Percentiles rank a stretch among this genome's conserved stretches.
These are phyloP conservation scores for Xerocomus spinulosus DNA, from an alignment of 768 basidiomycete genomes.

Conservation along the genomic window DNA sequence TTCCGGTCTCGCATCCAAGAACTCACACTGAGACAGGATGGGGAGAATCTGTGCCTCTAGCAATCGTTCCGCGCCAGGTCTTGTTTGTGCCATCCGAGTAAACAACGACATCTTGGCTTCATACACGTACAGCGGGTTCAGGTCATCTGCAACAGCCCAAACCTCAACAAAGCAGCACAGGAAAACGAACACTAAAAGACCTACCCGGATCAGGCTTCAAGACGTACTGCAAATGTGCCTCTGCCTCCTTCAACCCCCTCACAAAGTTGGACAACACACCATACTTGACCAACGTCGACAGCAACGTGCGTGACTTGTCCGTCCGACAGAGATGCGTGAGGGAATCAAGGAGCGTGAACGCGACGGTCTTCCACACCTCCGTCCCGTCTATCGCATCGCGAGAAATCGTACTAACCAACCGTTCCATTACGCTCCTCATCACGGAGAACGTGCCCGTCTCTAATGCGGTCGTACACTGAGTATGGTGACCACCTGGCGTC, in stretches of 20 bases:
- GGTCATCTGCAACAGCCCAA: slow-evolving; percentile 52
- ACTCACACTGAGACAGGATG: slow-evolving; percentile 79
- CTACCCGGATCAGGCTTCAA: slow-evolving; percentile 88
- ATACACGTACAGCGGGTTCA: slow-evolving; percentile 90
- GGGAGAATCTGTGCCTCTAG: slow-evolving; percentile 74
- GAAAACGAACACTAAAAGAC: slow-evolving; percentile 23
- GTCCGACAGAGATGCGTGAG: slow-evolving; percentile 65
- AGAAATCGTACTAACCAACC: slow-evolving; percentile 65
- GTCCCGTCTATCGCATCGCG: slow-evolving; percentile 94
- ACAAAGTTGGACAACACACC: slow-evolving; percentile 83
- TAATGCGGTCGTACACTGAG: slow-evolving; percentile 36
- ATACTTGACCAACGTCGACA: slow-evolving; percentile 57
- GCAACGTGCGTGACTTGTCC: slow-evolving; percentile 63
- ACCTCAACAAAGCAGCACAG: neutral
- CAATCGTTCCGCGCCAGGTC: slow-evolving; percentile 79
- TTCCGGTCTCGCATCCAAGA: slow-evolving; percentile 79
- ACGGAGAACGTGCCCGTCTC: slow-evolving; percentile 60
- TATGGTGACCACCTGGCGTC: slow-evolving; percentile 6
- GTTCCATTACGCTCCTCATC: slow-evolving; percentile 66
- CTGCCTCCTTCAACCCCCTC: slow-evolving; percentile 77
- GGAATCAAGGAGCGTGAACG: slow-evolving; percentile 85
- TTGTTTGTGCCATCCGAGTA: slow-evolving; percentile 76
- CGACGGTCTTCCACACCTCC: slow-evolving; percentile 96
- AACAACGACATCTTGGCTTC: slow-evolving; percentile 93
- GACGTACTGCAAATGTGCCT: slow-evolving; percentile 65